Conservation (phyloP, 2,329 filamentous ascomycete genomes). For the Pseudopithomyces maydicus region DNA sequence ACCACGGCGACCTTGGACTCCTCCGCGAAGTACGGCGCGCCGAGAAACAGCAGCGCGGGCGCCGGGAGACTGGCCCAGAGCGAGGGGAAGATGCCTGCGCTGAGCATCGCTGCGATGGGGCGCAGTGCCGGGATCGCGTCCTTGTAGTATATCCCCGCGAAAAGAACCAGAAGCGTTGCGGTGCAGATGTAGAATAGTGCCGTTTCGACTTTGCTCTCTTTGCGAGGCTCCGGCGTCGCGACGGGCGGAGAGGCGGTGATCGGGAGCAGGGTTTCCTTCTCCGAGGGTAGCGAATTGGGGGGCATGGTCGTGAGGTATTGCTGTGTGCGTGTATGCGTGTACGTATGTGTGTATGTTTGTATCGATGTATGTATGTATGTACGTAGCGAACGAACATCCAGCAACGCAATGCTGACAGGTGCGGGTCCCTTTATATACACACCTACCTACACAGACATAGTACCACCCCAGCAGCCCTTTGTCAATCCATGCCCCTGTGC, state of each 20-base stretch:
- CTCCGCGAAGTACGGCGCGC: constrained; percentile 22
- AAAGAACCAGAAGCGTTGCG: not conserved
- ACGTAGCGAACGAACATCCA: too few species aligned
- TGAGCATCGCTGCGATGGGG: constrained; percentile 9
- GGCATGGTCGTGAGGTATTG: not conserved
- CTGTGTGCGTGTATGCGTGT: too few species aligned
- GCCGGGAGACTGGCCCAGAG: constrained; percentile 28
- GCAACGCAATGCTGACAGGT: not conserved
- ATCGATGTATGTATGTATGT: too few species aligned
- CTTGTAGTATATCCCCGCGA: not conserved
- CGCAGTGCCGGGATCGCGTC: not conserved
- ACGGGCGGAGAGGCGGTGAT: not conserved
- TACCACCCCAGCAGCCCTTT: too few species aligned
- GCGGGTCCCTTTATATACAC: not conserved
- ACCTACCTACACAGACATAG: too few species aligned
- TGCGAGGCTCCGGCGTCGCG: not conserved
- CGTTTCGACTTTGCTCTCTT: not conserved
- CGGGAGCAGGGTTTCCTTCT: constrained; percentile 1
- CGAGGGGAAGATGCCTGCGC: constrained; percentile 22
- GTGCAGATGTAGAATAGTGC: constrained; percentile 1
- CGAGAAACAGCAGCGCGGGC: constrained; percentile 24
- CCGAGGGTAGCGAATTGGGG: not conserved
- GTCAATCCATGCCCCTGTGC: not conserved
- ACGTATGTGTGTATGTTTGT: too few species aligned
- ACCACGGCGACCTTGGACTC: constrained; percentile 19